A percentile compares a stretch with the other conserved stretches of the same genome.
phyloP scores from a whole-genome alignment of 805 yeast genomes.

The Teunomyces stri region DNA sequence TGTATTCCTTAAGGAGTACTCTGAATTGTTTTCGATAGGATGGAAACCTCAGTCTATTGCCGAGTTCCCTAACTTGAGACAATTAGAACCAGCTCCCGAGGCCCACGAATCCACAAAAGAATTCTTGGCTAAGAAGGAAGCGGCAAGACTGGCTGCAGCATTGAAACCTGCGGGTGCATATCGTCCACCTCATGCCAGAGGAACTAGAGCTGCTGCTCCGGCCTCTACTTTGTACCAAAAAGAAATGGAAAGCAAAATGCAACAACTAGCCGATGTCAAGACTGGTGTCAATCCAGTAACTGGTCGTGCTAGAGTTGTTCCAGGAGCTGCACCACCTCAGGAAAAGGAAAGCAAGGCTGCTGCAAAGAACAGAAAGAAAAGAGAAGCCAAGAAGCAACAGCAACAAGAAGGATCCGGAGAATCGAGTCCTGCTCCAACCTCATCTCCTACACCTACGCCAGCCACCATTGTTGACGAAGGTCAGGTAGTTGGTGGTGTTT shows the following conservation, averaged over 20 bases:
- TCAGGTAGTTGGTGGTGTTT: constrained; percentile 57
- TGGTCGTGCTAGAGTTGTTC: constrained; percentile 43
- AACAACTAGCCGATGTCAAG: constrained; percentile 9
- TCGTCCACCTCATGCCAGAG: constrained; percentile 94
- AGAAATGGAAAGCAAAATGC: constrained; percentile 38
- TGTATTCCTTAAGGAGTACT: constrained; percentile 72
- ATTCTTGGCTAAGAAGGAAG: constrained; percentile 43
- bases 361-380: constrained; percentile 72
- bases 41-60: constrained; percentile 74
- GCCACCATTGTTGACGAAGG: constrained; percentile 24
- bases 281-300: constrained; percentile 20
- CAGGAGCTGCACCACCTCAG: constrained; percentile 54
- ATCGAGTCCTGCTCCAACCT: constrained; percentile 11
- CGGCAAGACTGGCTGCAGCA: constrained; percentile 30
- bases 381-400: constrained; percentile 51
- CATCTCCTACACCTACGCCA: constrained; percentile 12
- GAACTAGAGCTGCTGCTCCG: constrained; percentile 23
- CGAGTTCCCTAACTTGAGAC: constrained; percentile 54
- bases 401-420: constrained; percentile 8
- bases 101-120: constrained; percentile 73
- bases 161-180: constrained; percentile 83
- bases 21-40: constrained; percentile 73
- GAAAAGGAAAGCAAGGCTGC: constrained; percentile 59
- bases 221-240: constrained; percentile 57
- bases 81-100: constrained; percentile 54